Conservation (phyloP, 495 filamentous ascomycete genomes). For the Pseudevernia furfuracea region DNA sequence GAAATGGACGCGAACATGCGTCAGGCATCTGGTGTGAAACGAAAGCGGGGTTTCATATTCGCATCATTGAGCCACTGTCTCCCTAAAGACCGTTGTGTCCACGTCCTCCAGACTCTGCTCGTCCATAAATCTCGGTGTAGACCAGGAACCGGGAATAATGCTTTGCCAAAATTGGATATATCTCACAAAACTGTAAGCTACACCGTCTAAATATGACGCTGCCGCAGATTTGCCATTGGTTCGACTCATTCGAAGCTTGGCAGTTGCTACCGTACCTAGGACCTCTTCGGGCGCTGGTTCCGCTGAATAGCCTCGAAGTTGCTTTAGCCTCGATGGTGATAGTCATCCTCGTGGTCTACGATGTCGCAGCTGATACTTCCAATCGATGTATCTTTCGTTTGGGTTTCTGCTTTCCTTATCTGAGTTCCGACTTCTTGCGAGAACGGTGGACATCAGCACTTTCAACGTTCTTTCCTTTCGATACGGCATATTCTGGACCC, state of each 20-base stretch:
- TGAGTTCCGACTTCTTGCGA: constrained; percentile 17
- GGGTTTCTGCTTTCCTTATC: constrained; percentile 21
- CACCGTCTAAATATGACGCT: background rate
- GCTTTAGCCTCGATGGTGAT: constrained; percentile 1
- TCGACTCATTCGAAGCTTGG: background rate
- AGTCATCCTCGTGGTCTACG: background rate
- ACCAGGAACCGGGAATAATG: background rate
- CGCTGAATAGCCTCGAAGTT: background rate
- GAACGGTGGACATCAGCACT: constrained; percentile 14
- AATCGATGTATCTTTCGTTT: constrained; percentile 20
- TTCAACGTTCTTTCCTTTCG: constrained; percentile 2
- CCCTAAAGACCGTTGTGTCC: background rate
- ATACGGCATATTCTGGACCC: background rate
- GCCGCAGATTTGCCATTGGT: background rate
- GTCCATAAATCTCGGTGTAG: background rate
- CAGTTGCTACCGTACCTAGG: background rate
- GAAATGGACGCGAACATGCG: background rate
- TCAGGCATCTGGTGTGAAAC: background rate
- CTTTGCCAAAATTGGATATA: background rate
- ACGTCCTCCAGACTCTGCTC: background rate
- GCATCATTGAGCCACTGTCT: background rate
- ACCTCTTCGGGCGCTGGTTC: background rate
- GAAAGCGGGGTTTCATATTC: background rate
- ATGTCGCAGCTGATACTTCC: constrained; percentile 7
- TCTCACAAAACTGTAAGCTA: background rate